Base-by-base conservation (phyloP, 73 alveolate species). In the Durusdinium trenchii region DNA sequence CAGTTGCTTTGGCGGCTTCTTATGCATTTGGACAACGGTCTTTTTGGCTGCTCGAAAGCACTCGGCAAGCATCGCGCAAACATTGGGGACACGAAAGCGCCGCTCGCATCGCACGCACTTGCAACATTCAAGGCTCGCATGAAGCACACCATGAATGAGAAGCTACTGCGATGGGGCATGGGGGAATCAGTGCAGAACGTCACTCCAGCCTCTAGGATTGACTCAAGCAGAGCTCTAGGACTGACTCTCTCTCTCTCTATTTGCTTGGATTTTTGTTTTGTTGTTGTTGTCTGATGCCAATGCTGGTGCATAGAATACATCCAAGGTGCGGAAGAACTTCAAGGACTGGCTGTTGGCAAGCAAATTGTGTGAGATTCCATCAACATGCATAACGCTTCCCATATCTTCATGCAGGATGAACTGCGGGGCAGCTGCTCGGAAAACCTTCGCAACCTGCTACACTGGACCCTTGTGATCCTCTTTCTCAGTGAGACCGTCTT, bases 141-240 rank as follows among this genome's bases (percentile, higher is more conserved):
- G 54, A 48, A 51, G 52, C 94, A 84, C 16, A 32, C 51, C 52
- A 51, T 84, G 76, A 84, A 52, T 43, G 52, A 14, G 40, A 84
- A 84, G 94, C 94, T 84, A 50, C 30, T 84, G 94, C 50, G 51
- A 7, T 84, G 94, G 94, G 94, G 94, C 76, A 84, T 84, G 94
- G 94, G 94, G 20, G 78, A 52, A 73, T 45, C 46, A 35, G n/a
- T 1, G 48, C n/a, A 48, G 47, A 36, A 36, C n/a, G 67, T 35
- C 50, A 82, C 69, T 69, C 23, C 28, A 7, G 92, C 89, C n/a
- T 5, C 89, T 78, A 45, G 87, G 23, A 57, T 57, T 57, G 69
- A 57, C 23, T 57, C 69, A 12, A 23, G 23, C 23, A 23, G 69
- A 57, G 23, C 23, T 16, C 69, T 57, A 23, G 69, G 69, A 57